These are phyloP conservation scores for Pterula multifida DNA, from an alignment of 1,284 basidiomycete species.

Conservation along the genomic window DNA sequence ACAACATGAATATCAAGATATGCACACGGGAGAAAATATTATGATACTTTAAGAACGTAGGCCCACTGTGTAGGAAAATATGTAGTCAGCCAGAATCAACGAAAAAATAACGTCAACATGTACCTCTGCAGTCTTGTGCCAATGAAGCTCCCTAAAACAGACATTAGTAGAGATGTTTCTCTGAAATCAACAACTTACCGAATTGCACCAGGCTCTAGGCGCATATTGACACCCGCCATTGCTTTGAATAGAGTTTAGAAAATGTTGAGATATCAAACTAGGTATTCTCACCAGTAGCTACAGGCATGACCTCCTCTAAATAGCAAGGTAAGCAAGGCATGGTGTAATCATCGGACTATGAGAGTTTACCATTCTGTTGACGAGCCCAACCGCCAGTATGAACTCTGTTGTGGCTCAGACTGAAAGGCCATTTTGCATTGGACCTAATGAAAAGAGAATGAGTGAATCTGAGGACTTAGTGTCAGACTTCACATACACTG, in stretches of 20 bases:
- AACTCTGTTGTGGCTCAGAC: slow-evolving; percentile 41
- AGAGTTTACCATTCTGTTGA: slow-evolving; percentile 32
- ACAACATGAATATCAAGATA: neutral
- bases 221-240: slow-evolving; percentile 39
- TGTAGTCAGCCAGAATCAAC: slow-evolving; percentile 3
- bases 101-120: slow-evolving; percentile 1
- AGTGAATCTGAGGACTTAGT: slow-evolving; percentile 20
- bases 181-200: slow-evolving; percentile 19
- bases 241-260: neutral
- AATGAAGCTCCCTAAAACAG: slow-evolving; percentile 40
- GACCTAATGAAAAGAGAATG: slow-evolving; percentile 16
- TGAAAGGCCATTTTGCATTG: slow-evolving; percentile 50
- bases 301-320: slow-evolving; percentile 28
- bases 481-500: slow-evolving; percentile 20
- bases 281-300: slow-evolving; percentile 25
- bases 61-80: slow-evolving; percentile 25
- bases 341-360: neutral
- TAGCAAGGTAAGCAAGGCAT: neutral
- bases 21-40: neutral
- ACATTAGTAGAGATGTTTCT: neutral
- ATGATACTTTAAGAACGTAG: slow-evolving; percentile 28
- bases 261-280: neutral
- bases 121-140: slow-evolving; percentile 42
- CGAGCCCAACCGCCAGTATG: slow-evolving; percentile 47
- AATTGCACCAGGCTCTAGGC: slow-evolving; percentile 39